phyloP scores from a whole-genome alignment of 371 early-diverging fungal genomes.

The Actinomucor elegans region DNA sequence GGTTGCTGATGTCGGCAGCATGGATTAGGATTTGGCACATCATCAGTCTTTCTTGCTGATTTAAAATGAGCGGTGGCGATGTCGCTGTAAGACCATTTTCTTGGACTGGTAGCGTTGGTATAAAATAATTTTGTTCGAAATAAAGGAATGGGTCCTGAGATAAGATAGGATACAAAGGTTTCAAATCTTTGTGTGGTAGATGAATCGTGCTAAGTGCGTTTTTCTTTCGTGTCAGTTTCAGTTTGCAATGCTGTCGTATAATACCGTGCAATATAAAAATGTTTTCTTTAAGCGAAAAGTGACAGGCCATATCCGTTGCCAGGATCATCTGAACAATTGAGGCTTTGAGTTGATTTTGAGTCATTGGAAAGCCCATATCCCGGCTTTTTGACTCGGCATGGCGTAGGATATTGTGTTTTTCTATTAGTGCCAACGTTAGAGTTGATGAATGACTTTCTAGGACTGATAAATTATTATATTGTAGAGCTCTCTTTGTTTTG shows the following conservation, averaged over 20 bases:
- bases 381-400: slow-evolving; percentile 23
- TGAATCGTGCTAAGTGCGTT: too few species aligned
- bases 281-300: slow-evolving; percentile 74
- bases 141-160: slow-evolving; percentile 2
- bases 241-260: too few species aligned
- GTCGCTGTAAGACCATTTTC: too few species aligned
- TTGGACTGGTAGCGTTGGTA: background rate
- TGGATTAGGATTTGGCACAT: slow-evolving; percentile 75
- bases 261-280: slow-evolving; percentile 18
- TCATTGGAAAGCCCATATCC: slow-evolving; percentile 22
- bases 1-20: slow-evolving; percentile 88
- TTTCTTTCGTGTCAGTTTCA: too few species aligned
- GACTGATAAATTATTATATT: slow-evolving; percentile 73
- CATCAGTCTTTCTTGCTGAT: slow-evolving; percentile 55
- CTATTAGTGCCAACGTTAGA: slow-evolving; percentile 65
- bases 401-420: slow-evolving; percentile 67
- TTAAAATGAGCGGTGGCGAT: slow-evolving; percentile 1
- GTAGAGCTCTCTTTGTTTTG: slow-evolving; percentile 65
- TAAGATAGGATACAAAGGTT: too few species aligned
- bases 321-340: slow-evolving; percentile 67
- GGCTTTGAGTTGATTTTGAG: slow-evolving; percentile 44
- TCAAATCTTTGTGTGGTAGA: too few species aligned
- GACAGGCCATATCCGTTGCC: slow-evolving; percentile 86
- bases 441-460: slow-evolving; percentile 83
- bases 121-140: slow-evolving; percentile 2